Conservation (phyloP, 176 grass and related monocot genomes). For the Juncus effusus region DNA sequence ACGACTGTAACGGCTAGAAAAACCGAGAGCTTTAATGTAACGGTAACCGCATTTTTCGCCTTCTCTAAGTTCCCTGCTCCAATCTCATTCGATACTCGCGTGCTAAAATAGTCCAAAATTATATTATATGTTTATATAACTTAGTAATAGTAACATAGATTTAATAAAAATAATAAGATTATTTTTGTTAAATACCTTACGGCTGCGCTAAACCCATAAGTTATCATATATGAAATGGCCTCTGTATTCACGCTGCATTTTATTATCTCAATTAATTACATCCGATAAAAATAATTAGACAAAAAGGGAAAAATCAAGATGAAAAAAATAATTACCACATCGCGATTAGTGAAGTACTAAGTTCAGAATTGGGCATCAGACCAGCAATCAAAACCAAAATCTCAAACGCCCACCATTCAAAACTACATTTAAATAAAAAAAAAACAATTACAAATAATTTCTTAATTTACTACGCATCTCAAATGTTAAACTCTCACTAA, state of each 20-base stretch:
- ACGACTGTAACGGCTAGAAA: constrained; percentile 50
- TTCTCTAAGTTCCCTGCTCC: constrained; percentile 51
- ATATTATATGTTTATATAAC: background rate
- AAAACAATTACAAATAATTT: background rate
- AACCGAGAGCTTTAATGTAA: constrained; percentile 72
- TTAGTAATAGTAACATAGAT: background rate
- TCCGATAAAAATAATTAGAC: background rate
- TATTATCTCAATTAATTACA: background rate
- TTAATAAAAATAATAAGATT: background rate
- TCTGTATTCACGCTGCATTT: constrained; percentile 62
- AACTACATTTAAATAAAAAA: constrained; percentile 31
- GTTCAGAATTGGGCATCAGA: constrained; percentile 62
- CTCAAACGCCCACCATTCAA: constrained; percentile 91
- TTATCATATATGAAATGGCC: constrained; percentile 70
- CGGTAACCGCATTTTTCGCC: constrained; percentile 61
- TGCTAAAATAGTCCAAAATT: constrained; percentile 36
- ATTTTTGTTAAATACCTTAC: constrained; percentile 45
- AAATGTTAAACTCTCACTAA: no score
- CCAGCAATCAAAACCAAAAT: constrained; percentile 78
- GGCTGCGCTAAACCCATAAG: constrained; percentile 76
- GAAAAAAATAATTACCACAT: constrained; percentile 59
- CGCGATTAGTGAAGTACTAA: constrained; percentile 81
- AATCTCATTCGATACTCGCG: constrained; percentile 86
- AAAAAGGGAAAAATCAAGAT: background rate
- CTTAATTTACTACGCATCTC: no score